A percentile compares a stretch with the other conserved stretches of the same genome.
Evolutionary conservation across 2,329 filamentous ascomycete species (phyloP).

Genomic region (Canariomyces notabilis): DNA sequence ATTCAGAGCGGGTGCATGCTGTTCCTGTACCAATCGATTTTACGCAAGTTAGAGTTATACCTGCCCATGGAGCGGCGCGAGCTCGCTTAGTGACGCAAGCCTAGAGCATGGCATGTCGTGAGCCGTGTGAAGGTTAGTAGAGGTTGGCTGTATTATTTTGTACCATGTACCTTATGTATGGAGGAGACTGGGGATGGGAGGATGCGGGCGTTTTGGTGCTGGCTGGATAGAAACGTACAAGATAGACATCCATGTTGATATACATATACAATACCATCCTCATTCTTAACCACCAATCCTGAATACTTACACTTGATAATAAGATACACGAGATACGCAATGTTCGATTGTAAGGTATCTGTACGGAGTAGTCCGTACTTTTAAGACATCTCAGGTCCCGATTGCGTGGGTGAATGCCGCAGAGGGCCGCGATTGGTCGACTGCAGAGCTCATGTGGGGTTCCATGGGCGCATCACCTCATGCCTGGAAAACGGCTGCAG

Average conservation of each 20-base stretch:
- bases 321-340: too few species aligned
- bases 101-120: constrained; percentile 1
- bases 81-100: constrained; percentile 13
- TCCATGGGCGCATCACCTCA: constrained; percentile 11
- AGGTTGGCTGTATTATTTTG: constrained; percentile 23
- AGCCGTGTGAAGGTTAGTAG: constrained; percentile 16
- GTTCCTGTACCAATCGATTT: constrained; percentile 84
- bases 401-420: not conserved
- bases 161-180: constrained; percentile 2
- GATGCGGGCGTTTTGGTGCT: constrained; percentile 19
- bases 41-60: constrained; percentile 66
- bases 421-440: constrained; percentile 2
- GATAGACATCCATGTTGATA: constrained; percentile 16
- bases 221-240: constrained; percentile 21
- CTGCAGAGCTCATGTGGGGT: constrained; percentile 11
- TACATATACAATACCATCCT: constrained; percentile 9
- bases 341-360: too few species aligned
- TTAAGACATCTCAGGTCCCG: too few species aligned
- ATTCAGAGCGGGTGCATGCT: constrained; percentile 97
- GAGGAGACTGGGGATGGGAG: constrained; percentile 5
- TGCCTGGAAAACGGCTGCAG: constrained; percentile 6
- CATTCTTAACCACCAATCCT: too few species aligned
- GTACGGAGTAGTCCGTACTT: too few species aligned
- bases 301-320: too few species aligned
- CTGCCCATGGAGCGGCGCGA: constrained; percentile 32